These are phyloP conservation scores for Punctularia strigosozonata DNA, from an alignment of 768 basidiomycete species.

Conservation along the genomic window DNA sequence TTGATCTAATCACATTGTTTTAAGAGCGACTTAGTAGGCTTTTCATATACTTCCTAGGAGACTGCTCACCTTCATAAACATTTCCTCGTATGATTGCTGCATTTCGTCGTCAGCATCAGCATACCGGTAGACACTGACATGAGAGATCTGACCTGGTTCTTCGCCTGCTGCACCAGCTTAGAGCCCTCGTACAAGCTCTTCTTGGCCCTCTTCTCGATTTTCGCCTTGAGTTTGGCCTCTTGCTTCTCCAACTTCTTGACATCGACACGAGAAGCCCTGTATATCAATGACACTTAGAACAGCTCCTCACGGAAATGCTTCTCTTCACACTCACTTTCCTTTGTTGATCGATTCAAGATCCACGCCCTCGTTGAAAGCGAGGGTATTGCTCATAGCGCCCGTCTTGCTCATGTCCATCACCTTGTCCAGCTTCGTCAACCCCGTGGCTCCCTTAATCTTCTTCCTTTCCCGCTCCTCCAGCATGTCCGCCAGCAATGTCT, in stretches of 20 bases:
- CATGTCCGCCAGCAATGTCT: constrained; percentile 52
- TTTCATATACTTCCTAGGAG: neutral
- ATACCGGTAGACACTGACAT: neutral
- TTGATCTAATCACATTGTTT: constrained; percentile 50
- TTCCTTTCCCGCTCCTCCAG: constrained; percentile 45
- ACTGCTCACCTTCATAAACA: constrained; percentile 83
- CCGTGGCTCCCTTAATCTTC: constrained; percentile 30
- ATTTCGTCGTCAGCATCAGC: constrained; percentile 4
- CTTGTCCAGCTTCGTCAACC: constrained; percentile 68
- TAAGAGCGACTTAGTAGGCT: neutral
- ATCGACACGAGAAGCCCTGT: constrained; percentile 82
- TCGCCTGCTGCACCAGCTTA: constrained; percentile 84
- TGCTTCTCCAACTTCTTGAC: constrained; percentile 94
- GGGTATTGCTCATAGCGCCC: constrained; percentile 64
- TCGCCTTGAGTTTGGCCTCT: constrained; percentile 93
- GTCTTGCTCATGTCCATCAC: constrained; percentile 84
- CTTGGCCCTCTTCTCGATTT: constrained; percentile 92
- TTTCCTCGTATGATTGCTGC: constrained; percentile 95
- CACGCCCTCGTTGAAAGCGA: constrained; percentile 71
- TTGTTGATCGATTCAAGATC: constrained; percentile 90
- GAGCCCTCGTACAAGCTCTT: constrained; percentile 93
- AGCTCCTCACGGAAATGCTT: neutral
- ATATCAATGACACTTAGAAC: neutral
- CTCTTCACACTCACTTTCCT: constrained; percentile 53
- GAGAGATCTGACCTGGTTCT: constrained; percentile 56